These are phyloP conservation scores for Skeletonema marinoi DNA, from an alignment of 108 stramenopile genomes.

Conservation along the genomic window DNA sequence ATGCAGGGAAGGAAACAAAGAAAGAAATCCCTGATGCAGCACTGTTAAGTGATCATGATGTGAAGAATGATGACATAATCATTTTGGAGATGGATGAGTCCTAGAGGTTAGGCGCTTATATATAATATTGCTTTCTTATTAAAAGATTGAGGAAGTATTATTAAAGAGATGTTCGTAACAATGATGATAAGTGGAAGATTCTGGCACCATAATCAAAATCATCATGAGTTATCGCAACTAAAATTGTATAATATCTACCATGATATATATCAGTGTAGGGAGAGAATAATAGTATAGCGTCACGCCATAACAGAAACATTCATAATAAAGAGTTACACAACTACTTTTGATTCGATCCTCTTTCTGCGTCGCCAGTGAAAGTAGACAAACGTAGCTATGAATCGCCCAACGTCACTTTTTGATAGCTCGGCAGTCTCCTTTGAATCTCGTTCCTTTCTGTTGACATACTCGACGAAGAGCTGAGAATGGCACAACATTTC, in stretches of 20 bases:
- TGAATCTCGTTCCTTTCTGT: neutral
- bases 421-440: neutral
- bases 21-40: slow-evolving; percentile 29
- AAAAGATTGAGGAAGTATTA: neutral
- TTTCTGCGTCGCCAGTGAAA: neutral
- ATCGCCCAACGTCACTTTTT: neutral
- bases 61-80: slow-evolving; percentile 53
- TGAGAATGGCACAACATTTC: slow-evolving; percentile 31
- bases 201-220: neutral
- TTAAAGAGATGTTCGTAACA: neutral
- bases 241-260: neutral
- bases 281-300: neutral
- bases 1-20: neutral
- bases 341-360: neutral
- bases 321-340: neutral
- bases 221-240: neutral
- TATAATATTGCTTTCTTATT: neutral
- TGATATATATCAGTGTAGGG: neutral
- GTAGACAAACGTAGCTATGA: neutral
- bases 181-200: neutral
- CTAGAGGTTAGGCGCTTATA: neutral
- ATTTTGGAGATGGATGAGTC: neutral
- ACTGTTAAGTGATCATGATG: slow-evolving; percentile 29
- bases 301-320: neutral
- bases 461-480: slow-evolving; percentile 19